Percentiles rank a stretch among this genome's conserved stretches.
Evolutionary conservation across 2,329 filamentous ascomycete genomes (phyloP).

Genomic region (Clonostachys solani): DNA sequence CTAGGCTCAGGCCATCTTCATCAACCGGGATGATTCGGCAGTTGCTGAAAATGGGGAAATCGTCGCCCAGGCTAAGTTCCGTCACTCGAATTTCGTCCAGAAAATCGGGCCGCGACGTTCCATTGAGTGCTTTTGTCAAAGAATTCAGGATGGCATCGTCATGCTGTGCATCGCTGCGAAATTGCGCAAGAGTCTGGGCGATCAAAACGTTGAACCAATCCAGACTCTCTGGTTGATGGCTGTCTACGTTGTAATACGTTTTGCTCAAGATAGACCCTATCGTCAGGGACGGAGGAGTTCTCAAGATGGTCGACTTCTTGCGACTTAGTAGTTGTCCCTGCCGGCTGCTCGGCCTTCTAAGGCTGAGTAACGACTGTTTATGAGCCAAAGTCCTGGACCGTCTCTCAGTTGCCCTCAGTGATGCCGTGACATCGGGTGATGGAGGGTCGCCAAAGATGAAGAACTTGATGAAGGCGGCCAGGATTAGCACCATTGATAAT

Average conservation of each 20-base stretch:
- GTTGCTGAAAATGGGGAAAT: slow-evolving; percentile 98
- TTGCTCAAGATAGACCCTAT: slow-evolving; percentile 94
- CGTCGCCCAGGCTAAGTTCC: slow-evolving; percentile 89
- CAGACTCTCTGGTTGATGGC: slow-evolving; percentile 91
- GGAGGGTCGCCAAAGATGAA: slow-evolving; percentile 98
- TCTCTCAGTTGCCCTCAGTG: slow-evolving; percentile 70
- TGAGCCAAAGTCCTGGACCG: slow-evolving; percentile 72
- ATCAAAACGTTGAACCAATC: slow-evolving; percentile 99
- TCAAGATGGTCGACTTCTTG: slow-evolving; percentile 69
- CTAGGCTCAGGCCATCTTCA: slow-evolving; percentile 64
- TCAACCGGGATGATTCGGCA: slow-evolving; percentile 91
- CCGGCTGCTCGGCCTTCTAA: slow-evolving; percentile 40
- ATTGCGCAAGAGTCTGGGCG: slow-evolving; percentile 93
- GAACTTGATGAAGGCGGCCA: slow-evolving; percentile 97
- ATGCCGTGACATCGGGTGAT: slow-evolving; percentile 74
- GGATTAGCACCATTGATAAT: slow-evolving; percentile 82
- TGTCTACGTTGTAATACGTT: slow-evolving; percentile 95
- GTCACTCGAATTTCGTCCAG: slow-evolving; percentile 91
- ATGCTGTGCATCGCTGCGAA: slow-evolving; percentile 86
- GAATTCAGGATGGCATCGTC: slow-evolving; percentile 87
- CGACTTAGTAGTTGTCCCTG: slow-evolving; percentile 45
- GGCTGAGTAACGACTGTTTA: slow-evolving; percentile 66
- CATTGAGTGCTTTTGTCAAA: slow-evolving; percentile 81
- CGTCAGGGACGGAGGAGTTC: slow-evolving; percentile 70
- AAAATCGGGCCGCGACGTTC: slow-evolving; percentile 82